phyloP scores from a whole-genome alignment of 352 stramenopile species.

The Pythium pyrilobum region DNA sequence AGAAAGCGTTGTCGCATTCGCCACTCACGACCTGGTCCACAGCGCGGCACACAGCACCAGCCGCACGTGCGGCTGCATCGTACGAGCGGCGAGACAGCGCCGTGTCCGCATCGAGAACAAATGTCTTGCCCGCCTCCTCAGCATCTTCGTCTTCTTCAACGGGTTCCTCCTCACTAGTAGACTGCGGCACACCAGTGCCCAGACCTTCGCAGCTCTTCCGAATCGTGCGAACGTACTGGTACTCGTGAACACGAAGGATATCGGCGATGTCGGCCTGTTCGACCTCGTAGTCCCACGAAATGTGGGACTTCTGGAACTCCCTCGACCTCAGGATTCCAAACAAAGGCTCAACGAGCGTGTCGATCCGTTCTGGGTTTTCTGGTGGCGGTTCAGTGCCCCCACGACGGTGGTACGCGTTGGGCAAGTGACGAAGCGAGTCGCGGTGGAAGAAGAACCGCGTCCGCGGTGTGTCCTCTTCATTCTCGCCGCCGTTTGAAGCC shows the following conservation, averaged over 20 bases:
- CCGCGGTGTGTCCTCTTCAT: slow-evolving; percentile 4
- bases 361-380: slow-evolving; percentile 87
- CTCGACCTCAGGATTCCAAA: slow-evolving; percentile 66
- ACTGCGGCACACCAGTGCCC: too few species aligned
- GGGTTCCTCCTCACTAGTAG: not conserved
- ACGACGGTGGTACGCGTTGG: slow-evolving; percentile 58
- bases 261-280: slow-evolving; percentile 75
- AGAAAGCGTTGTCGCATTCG: slow-evolving; percentile 94
- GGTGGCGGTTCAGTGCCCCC: slow-evolving; percentile 72
- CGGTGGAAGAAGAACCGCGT: slow-evolving; percentile 76
- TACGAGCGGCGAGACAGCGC: slow-evolving; percentile 73
- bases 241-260: slow-evolving; percentile 90
- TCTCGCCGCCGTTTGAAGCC: not conserved
- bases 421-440: slow-evolving; percentile 72
- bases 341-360: slow-evolving; percentile 72
- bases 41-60: slow-evolving; percentile 76
- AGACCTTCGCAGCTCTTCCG: slow-evolving; percentile 40
- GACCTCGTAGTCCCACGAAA: slow-evolving; percentile 66
- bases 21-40: slow-evolving; percentile 86
- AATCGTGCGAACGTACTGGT: slow-evolving; percentile 78
- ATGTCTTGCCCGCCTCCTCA: slow-evolving; percentile 38
- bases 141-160: slow-evolving; percentile 15
- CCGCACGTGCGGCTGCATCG: slow-evolving; percentile 70
- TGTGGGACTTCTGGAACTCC: slow-evolving; percentile 55
- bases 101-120: slow-evolving; percentile 70